These are phyloP conservation scores for Ephemerocybe angulata DNA, from an alignment of 768 basidiomycete species.

Conservation along the genomic window DNA sequence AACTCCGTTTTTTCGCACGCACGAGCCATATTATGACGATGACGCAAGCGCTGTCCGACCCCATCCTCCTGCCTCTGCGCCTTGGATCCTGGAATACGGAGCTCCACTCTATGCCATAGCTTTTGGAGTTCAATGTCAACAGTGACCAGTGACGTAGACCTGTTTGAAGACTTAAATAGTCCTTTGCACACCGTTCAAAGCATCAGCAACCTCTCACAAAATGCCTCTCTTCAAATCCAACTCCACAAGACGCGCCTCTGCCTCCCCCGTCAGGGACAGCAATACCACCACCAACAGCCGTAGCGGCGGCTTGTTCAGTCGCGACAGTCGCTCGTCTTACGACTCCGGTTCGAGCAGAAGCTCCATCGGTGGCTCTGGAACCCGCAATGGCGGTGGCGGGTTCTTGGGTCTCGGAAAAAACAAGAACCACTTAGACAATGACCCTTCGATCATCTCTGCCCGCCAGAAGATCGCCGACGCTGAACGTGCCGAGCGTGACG, in stretches of 20 bases:
- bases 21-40: constrained; percentile 28
- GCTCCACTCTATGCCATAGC: neutral
- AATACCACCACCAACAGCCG: neutral
- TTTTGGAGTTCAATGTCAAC: neutral
- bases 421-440: constrained; percentile 21
- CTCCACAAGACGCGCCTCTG: constrained; percentile 3
- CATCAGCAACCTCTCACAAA: neutral
- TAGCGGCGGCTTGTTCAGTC: constrained; percentile 7
- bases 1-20: constrained; percentile 35
- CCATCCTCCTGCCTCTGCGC: neutral
- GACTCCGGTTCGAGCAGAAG: constrained; percentile 4
- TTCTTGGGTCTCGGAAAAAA: constrained; percentile 26
- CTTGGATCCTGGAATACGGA: neutral
- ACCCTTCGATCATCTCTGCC: constrained; percentile 46
- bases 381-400: constrained; percentile 15
- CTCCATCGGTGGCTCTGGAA: constrained; percentile 5
- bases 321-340: neutral
- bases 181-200: neutral
- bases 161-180: constrained; percentile 6
- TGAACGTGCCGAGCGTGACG: constrained; percentile 47
- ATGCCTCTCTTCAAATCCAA: constrained; percentile 28
- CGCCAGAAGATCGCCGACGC: constrained; percentile 50
- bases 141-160: neutral
- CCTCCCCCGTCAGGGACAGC: constrained; percentile 12
- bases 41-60: neutral